Conservation (phyloP, 108 stramenopile genomes). For the Skeletonema tropicum region DNA sequence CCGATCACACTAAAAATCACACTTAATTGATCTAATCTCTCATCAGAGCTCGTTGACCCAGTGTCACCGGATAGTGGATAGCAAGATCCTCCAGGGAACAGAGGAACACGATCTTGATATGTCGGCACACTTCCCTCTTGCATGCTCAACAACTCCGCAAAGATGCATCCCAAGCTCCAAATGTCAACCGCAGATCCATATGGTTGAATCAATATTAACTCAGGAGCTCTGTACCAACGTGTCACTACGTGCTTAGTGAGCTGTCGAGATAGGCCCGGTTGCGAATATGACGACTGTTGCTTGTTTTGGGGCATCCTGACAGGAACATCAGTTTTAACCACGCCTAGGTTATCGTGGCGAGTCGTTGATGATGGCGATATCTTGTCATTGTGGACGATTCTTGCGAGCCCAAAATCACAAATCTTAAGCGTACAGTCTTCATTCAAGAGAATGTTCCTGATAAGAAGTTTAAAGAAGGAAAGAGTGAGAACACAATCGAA, state of each 20-base stretch:
- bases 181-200: slow-evolving; percentile 97
- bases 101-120: slow-evolving; percentile 90
- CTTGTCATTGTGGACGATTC: slow-evolving; percentile 79
- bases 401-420: slow-evolving; percentile 98
- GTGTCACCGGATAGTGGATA: slow-evolving; percentile 92
- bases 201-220: slow-evolving; percentile 94
- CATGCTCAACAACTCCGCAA: slow-evolving; percentile 90
- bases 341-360: slow-evolving; percentile 4
- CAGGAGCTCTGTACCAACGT: slow-evolving; percentile 99
- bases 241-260: slow-evolving; percentile 99
- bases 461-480: slow-evolving; percentile 1
- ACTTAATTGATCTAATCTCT: slow-evolving; percentile 94
- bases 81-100: slow-evolving; percentile 97
- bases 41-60: slow-evolving; percentile 56
- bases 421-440: slow-evolving; percentile 98
- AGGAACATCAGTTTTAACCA: slow-evolving; percentile 8
- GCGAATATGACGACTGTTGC: slow-evolving; percentile 24
- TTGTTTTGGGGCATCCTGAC: slow-evolving; percentile 14
- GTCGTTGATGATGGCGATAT: slow-evolving; percentile 18
- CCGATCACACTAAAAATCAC: slow-evolving; percentile 97
- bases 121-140: slow-evolving; percentile 92
- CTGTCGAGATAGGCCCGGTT: slow-evolving; percentile 75
- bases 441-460: slow-evolving; percentile 93
- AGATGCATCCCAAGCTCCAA: slow-evolving; percentile 95
- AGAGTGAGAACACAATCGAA: not conserved